phyloP scores from a whole-genome alignment of 2,329 filamentous ascomycete species.

The Chaetothyriales sp. region DNA sequence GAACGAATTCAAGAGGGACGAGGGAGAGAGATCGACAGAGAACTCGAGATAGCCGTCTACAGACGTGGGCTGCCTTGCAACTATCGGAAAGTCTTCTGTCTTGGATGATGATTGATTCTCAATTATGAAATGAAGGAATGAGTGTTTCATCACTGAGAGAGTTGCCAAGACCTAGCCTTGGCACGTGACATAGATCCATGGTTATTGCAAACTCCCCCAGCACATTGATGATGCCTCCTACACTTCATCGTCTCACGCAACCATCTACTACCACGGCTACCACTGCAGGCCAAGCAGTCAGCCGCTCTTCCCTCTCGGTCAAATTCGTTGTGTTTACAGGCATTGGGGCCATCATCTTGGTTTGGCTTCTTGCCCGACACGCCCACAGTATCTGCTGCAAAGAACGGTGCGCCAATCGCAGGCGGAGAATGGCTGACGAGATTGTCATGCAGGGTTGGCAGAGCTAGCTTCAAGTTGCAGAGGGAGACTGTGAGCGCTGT shows the following conservation, averaged over 20 bases:
- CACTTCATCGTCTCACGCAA: not conserved
- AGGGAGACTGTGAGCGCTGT: not conserved
- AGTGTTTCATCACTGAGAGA: too few relatives aligned
- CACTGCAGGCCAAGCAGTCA: not conserved
- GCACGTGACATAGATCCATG: too few relatives aligned
- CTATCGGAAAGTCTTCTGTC: too few relatives aligned
- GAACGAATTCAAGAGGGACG: too few relatives aligned
- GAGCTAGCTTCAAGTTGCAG: not conserved
- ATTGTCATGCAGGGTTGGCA: not conserved
- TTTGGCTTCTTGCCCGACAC: not conserved
- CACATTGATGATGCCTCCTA: not conserved
- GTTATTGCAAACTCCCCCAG: too few relatives aligned
- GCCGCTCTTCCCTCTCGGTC: not conserved
- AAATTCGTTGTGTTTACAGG: not conserved
- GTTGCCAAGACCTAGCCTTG: too few relatives aligned
- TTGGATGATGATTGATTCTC: too few relatives aligned
- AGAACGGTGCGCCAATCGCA: not conserved
- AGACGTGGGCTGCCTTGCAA: too few relatives aligned
- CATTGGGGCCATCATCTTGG: not conserved
- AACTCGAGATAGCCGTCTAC: too few relatives aligned
- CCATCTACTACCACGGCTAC: not conserved
- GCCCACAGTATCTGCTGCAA: not conserved
- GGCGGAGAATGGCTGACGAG: not conserved
- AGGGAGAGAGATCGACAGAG: too few relatives aligned
- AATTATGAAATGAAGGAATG: too few relatives aligned